Conservation (phyloP, 177 flowering plant genomes). For the Vitis hybrid region DNA sequence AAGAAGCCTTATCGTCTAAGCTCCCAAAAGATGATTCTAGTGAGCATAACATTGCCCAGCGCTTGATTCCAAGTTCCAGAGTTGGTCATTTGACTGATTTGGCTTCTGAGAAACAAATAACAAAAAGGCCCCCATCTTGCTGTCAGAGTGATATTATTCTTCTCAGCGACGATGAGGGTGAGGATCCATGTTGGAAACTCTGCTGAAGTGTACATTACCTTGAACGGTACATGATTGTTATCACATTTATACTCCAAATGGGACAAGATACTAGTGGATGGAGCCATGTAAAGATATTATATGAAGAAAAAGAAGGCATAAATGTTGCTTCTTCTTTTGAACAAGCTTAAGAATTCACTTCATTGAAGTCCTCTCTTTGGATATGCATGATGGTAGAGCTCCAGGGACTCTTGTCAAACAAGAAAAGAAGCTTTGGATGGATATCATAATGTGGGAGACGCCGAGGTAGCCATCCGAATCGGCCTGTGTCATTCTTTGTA, state of each 20-base stretch:
- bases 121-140: not conserved
- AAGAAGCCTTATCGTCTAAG: conserved; percentile 21
- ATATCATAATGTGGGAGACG: too few relatives aligned
- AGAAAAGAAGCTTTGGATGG: too few relatives aligned
- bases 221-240: not conserved
- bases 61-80: conserved; percentile 1
- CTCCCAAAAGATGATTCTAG: not conserved
- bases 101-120: conserved; percentile 5
- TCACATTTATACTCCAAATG: not conserved
- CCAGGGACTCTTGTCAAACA: too few relatives aligned
- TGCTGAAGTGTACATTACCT: conserved; percentile 1
- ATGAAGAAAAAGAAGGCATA: too few relatives aligned
- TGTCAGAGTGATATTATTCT: conserved; percentile 11
- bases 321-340: too few relatives aligned
- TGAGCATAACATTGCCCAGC: not conserved
- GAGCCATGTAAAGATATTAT: not conserved
- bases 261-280: not conserved
- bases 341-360: too few relatives aligned
- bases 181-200: conserved; percentile 1
- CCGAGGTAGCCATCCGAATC: too few relatives aligned
- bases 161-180: conserved; percentile 33
- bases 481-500: too few relatives aligned
- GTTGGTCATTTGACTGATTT: conserved; percentile 10
- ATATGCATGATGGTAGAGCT: too few relatives aligned
- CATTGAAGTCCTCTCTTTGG: too few relatives aligned